Percentiles rank a stretch among this genome's conserved stretches.
Conservation (phyloP, 177 flowering plant genomes). For the Telopea speciosissima region DNA sequence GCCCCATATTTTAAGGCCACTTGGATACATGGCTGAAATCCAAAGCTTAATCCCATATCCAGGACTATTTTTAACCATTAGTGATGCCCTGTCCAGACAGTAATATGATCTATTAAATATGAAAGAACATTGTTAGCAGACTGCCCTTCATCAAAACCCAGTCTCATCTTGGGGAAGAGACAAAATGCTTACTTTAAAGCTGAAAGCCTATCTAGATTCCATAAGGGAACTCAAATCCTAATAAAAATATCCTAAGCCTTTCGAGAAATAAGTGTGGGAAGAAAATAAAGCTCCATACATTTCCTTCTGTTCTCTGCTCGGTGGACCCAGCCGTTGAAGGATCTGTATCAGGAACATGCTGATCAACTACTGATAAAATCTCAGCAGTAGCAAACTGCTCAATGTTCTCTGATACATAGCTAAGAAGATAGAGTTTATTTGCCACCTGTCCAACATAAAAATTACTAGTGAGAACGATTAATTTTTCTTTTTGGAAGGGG, state of each 20-base stretch:
- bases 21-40: no score
- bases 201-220: not conserved
- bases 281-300: slow-evolving; percentile 32
- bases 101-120: no score
- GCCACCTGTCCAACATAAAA: slow-evolving; percentile 58
- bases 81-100: no score
- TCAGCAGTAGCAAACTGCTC: slow-evolving; percentile 76
- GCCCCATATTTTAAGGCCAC: no score
- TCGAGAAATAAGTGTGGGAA: not conserved
- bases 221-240: not conserved
- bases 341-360: slow-evolving; percentile 33
- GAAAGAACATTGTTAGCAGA: no score
- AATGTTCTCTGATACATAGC: slow-evolving; percentile 48
- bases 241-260: not conserved
- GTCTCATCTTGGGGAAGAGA: not conserved
- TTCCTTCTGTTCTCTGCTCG: slow-evolving; percentile 45
- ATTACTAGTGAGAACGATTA: not conserved
- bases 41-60: no score
- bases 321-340: slow-evolving; percentile 27
- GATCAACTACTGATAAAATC: slow-evolving; percentile 72
- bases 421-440: slow-evolving; percentile 75
- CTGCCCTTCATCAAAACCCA: not conserved
- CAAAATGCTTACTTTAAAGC: not conserved
- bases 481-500: not conserved
- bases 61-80: no score